Percentiles rank a stretch among this genome's conserved stretches.
Evolutionary conservation across 2,329 filamentous ascomycete species (phyloP).

Genomic region (Diaporthe vaccinii): DNA sequence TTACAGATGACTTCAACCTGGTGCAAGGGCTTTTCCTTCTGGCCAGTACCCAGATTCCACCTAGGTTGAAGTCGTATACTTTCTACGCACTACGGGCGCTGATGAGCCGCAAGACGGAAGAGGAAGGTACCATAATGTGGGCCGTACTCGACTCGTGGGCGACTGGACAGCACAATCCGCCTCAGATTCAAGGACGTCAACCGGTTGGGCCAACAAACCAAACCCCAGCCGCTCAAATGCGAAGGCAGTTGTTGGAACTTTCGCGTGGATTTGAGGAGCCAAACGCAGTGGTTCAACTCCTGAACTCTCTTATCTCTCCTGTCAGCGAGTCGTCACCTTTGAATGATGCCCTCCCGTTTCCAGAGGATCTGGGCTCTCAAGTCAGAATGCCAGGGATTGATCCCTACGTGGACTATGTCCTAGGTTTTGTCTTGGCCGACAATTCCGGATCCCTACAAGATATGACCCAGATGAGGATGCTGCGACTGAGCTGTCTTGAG

Average conservation of each 20-base stretch:
- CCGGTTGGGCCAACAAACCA: constrained; percentile 39
- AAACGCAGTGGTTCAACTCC: constrained; percentile 83
- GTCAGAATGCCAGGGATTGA: constrained; percentile 88
- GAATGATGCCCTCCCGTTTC: constrained; percentile 85
- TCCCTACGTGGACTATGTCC: constrained; percentile 90
- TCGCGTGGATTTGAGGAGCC: constrained; percentile 87
- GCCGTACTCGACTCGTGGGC: constrained; percentile 83
- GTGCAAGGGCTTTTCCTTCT: constrained; percentile 83
- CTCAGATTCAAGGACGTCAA: constrained; percentile 45
- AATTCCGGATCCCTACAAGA: constrained; percentile 76
- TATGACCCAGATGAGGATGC: constrained; percentile 76
- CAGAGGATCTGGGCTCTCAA: constrained; percentile 83
- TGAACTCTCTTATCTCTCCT: constrained; percentile 80
- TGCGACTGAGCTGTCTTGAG: constrained; percentile 85
- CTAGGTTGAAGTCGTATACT: constrained; percentile 82
- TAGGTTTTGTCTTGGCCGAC: constrained; percentile 82
- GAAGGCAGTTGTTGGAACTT: constrained; percentile 80
- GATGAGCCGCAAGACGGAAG: constrained; percentile 78
- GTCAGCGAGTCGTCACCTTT: constrained; percentile 71
- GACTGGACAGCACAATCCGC: constrained; percentile 65
- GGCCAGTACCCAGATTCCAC: constrained; percentile 74
- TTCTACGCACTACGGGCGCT: constrained; percentile 84
- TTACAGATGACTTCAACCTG: constrained; percentile 73
- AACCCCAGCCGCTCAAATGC: constrained; percentile 59
- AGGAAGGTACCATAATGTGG: constrained; percentile 84